Evolutionary conservation across 176 grass and related monocot species (phyloP), one percentile per base, ranked within the genome.

Genomic region (Carex myosuroides): DNA sequence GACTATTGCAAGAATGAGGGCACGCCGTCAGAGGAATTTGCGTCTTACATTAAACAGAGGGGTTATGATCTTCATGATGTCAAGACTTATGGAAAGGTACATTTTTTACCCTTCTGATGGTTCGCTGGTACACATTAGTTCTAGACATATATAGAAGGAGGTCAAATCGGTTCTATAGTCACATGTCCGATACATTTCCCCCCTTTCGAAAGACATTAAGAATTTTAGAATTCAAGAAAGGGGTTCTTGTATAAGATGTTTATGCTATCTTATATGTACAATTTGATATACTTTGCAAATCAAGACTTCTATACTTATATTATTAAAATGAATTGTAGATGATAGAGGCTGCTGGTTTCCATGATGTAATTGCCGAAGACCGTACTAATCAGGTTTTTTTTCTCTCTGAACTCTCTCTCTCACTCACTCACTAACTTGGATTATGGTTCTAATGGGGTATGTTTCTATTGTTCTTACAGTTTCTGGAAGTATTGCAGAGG

Each of bases 61-160:
- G 93, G 96, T 39, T 99, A 99, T 70, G 89, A 99, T 85, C 93
- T 99, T 33, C 93, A 99, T 44, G 96, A 99, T 12, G 87, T 99
- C 65, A 93, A 99, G 83, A 67, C 91, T 57, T 99, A 99, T 61
- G 89, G 91, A 79, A 70, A 99, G 96, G 96, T 95, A 79, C 17
- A 87, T 17, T 89, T 87, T 87, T 21, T 76, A 29, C 70, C 24
- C 11, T 74, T 74, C 33, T 33, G 82, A 18, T 16, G 7, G 4
- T 65, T 13, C 18, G 58, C 11, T 22, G n/a, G 13, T 48, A 42
- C n/a, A 46, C 18, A 21, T 72, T 20, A 12, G 39, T 72, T 46
- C 18, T 9, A 46, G 18, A 20, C 46, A 9, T 22, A 12, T 44
- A 18, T 48, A 72, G 16, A 8, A 48, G 35, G 69, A 16, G 2